A percentile compares a stretch with the other conserved stretches of the same genome.
Evolutionary conservation across 2,329 filamentous ascomycete species (phyloP).

Genomic region (Neopestalotiopsis sp.): DNA sequence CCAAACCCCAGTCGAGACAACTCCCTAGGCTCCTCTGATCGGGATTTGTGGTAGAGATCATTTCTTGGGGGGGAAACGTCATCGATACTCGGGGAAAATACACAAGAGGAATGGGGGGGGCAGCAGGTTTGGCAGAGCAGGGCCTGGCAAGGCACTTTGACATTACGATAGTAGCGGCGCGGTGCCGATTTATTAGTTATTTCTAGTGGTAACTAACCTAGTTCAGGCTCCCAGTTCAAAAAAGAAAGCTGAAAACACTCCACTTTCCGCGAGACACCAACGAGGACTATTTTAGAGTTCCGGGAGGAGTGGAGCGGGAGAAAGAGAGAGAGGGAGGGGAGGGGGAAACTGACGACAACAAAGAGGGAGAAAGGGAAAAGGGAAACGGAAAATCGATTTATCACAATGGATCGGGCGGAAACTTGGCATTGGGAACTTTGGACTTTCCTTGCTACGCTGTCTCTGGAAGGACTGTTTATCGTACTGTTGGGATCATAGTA

Average conservation of each 20-base stretch:
- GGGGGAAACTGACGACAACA: neutral
- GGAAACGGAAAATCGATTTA: neutral
- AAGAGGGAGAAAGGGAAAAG: neutral
- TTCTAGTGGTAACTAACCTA: too few species aligned
- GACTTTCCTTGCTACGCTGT: too few species aligned
- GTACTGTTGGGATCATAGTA: too few species aligned
- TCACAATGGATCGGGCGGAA: neutral
- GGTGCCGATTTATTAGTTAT: neutral
- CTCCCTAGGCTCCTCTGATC: neutral
- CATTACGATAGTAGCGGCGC: neutral
- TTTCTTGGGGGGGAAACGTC: neutral
- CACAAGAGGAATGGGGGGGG: neutral
- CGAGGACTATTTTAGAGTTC: slow-evolving; percentile 6
- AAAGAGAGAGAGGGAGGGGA: neutral
- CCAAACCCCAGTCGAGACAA: neutral
- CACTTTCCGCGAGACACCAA: neutral
- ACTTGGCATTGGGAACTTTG: neutral
- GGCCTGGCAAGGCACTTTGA: neutral
- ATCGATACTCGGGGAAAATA: neutral
- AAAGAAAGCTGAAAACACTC: neutral
- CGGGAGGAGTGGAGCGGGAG: neutral
- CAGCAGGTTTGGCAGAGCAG: neutral
- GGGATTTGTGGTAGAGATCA: neutral
- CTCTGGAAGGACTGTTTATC: too few species aligned
- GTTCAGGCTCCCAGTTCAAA: too few species aligned